phyloP scores from a whole-genome alignment of 164 flowering plant genomes.

The Tetrastigma voinierianum region DNA sequence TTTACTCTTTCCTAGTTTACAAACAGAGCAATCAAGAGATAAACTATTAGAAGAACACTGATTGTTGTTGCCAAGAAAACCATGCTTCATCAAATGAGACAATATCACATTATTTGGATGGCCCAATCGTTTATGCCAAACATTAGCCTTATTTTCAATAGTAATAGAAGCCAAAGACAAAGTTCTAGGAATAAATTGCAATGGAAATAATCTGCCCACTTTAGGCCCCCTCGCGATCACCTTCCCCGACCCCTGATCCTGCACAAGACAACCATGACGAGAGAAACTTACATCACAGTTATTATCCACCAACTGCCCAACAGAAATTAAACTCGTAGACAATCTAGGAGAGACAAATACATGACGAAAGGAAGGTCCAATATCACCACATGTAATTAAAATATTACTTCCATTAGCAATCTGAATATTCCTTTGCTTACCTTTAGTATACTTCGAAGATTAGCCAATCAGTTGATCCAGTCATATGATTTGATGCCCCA shows the following conservation, averaged over 20 bases:
- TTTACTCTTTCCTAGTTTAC: too few species aligned
- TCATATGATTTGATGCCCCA: slow-evolving; percentile 10
- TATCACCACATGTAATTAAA: too few species aligned
- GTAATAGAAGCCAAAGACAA: neutral
- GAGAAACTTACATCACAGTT: slow-evolving; percentile 1
- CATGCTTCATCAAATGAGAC: neutral
- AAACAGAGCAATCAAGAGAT: neutral
- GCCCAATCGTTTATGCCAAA: slow-evolving; percentile 1
- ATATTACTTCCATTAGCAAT: too few species aligned
- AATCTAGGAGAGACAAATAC: slow-evolving; percentile 4
- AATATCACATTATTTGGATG: neutral
- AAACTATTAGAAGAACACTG: neutral
- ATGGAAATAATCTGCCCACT: slow-evolving; percentile 7
- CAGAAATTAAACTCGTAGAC: slow-evolving; percentile 3
- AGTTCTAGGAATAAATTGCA: neutral
- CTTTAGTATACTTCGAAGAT: slow-evolving; percentile 2
- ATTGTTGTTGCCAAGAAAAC: neutral
- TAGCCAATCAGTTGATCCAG: neutral
- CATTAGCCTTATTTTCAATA: neutral
- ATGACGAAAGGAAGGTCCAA: neutral
- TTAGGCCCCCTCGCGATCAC: slow-evolving; percentile 11
- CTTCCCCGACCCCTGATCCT: neutral
- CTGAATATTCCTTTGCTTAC: neutral
- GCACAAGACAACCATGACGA: slow-evolving; percentile 3
- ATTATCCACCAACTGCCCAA: too few species aligned